Percentiles rank a stretch among this genome's conserved stretches.
phyloP scores from a whole-genome alignment of 495 filamentous ascomycete genomes.

The Cenococcum geophilum region DNA sequence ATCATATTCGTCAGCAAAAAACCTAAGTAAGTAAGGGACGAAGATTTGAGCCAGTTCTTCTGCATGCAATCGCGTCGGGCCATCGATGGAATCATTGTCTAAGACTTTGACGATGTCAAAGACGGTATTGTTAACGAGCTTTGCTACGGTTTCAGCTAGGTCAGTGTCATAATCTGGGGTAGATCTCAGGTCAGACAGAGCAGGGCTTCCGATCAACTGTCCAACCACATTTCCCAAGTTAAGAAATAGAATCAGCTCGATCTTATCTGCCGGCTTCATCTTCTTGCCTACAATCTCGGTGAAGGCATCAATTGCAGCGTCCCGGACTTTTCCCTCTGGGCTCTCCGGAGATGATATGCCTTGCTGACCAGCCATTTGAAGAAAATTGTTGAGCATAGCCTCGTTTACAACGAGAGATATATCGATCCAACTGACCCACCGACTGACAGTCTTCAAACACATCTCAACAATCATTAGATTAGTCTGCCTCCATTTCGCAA shows the following conservation, averaged over 20 bases:
- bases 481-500: conserved; percentile 68
- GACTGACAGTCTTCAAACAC: conserved; percentile 78
- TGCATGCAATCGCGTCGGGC: conserved; percentile 53
- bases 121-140: conserved; percentile 86
- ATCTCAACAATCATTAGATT: conserved; percentile 73
- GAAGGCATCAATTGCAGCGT: conserved; percentile 86
- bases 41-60: conserved; percentile 74
- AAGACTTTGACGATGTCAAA: conserved; percentile 78
- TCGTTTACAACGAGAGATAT: conserved; percentile 88
- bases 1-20: conserved; percentile 96
- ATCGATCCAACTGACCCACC: conserved; percentile 98
- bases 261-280: conserved; percentile 89
- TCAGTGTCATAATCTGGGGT: conserved; percentile 88
- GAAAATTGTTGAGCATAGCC: conserved; percentile 71
- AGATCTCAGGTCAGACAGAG: conserved; percentile 66
- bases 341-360: conserved; percentile 46
- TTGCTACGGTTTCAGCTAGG: conserved; percentile 87
- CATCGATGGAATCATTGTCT: conserved; percentile 53
- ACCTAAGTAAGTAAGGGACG: conserved; percentile 75
- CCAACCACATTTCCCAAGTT: conserved; percentile 75
- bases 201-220: conserved; percentile 72
- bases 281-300: conserved; percentile 96
- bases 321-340: conserved; percentile 66
- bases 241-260: conserved; percentile 84
- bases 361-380: conserved; percentile 64